These are phyloP conservation scores for Kluyveromyces siamensis DNA, from an alignment of 805 yeast species.

Conservation along the genomic window DNA sequence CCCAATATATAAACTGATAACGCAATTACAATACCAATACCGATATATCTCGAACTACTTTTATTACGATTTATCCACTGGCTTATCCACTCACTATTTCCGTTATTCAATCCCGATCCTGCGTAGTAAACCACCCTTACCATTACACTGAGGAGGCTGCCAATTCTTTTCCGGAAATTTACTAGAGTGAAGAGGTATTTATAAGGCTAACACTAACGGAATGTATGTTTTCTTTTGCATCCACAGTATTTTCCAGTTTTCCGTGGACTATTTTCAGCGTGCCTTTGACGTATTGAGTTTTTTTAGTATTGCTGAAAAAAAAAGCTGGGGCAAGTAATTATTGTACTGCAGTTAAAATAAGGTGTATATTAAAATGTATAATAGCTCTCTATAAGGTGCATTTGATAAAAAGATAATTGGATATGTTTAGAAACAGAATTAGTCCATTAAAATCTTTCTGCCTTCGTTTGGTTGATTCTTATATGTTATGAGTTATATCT, in stretches of 20 bases:
- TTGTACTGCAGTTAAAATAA: too few relatives aligned
- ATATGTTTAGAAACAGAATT: background rate
- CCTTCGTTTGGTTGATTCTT: background rate
- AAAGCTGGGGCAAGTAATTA: background rate
- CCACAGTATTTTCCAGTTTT: background rate
- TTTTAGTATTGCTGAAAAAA: background rate
- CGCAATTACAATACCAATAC: slow-evolving; percentile 8
- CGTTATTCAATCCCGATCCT: slow-evolving; percentile 9
- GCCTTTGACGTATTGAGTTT: background rate
- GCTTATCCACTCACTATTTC: slow-evolving; percentile 11
- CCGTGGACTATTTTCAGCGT: background rate
- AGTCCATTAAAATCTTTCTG: background rate
- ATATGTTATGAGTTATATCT: background rate
- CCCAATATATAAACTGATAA: slow-evolving; percentile 15
- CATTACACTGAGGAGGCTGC: slow-evolving; percentile 1
- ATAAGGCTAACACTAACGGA: background rate
- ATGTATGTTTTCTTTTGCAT: background rate
- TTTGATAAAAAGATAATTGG: too few relatives aligned
- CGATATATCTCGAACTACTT: slow-evolving; percentile 4
- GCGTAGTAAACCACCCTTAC: slow-evolving; percentile 5
- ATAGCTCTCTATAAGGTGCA: too few relatives aligned
- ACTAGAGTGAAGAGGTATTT: background rate
- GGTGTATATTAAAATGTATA: too few relatives aligned
- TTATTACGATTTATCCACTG: slow-evolving; percentile 13
- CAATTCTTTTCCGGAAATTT: background rate